Evolutionary conservation across 352 stramenopile species (phyloP).

Genomic region (Plasmopara halstedii): DNA sequence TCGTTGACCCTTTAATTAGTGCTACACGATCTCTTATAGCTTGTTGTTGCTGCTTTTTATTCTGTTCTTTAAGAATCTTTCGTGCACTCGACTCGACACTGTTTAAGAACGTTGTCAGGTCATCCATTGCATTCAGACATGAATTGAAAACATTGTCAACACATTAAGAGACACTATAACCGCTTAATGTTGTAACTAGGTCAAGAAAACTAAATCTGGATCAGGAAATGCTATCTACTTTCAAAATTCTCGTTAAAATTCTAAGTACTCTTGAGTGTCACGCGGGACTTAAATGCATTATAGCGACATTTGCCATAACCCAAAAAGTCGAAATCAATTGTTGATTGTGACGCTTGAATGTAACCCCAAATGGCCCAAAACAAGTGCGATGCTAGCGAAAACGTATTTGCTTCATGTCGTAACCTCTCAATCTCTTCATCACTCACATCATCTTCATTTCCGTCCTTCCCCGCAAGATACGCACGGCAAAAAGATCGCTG

Average conservation of each 20-base stretch:
- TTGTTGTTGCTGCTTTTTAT: slow-evolving; percentile 64
- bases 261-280: slow-evolving; percentile 23
- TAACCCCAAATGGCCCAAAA: slow-evolving; percentile 87
- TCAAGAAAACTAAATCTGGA: no score
- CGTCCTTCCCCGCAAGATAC: slow-evolving; percentile 49
- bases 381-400: slow-evolving; percentile 79
- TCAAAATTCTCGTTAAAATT: slow-evolving; percentile 17
- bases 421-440: slow-evolving; percentile 54
- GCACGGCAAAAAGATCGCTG: slow-evolving; percentile 63
- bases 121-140: slow-evolving; percentile 39
- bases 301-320: slow-evolving; percentile 74
- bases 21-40: slow-evolving; percentile 35
- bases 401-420: slow-evolving; percentile 68
- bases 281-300: slow-evolving; percentile 53
- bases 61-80: slow-evolving; percentile 78
- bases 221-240: no score
- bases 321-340: slow-evolving; percentile 91
- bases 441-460: slow-evolving; percentile 25
- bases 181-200: no score
- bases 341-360: slow-evolving; percentile 84
- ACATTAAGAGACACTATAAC: slow-evolving; percentile 13
- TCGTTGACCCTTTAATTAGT: slow-evolving; percentile 22
- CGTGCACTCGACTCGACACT: slow-evolving; percentile 65
- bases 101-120: slow-evolving; percentile 75
- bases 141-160: slow-evolving; percentile 3